Conservation (phyloP, 1,284 basidiomycete genomes). For the Hymenochaete sp. region DNA sequence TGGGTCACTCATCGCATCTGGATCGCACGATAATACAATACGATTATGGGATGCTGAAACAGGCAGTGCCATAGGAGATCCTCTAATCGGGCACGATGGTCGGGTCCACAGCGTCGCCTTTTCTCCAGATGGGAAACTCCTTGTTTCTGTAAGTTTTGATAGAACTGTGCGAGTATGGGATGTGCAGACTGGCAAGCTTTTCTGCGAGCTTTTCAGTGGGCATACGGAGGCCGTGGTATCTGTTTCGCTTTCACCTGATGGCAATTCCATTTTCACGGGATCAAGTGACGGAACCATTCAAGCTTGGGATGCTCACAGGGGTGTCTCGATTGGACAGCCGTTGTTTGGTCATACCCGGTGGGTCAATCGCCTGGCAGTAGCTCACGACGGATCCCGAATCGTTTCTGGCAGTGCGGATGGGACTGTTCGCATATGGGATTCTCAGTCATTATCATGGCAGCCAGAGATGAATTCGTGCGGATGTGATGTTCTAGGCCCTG, state of each 20-base stretch:
- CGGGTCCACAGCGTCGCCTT: slow-evolving; percentile 1
- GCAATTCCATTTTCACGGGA: slow-evolving; percentile 10
- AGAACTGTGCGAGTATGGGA: slow-evolving; percentile 84
- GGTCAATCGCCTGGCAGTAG: slow-evolving; percentile 35
- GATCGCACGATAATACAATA: background rate
- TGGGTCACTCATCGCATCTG: background rate
- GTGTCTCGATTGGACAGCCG: slow-evolving; percentile 19
- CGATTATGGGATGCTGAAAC: slow-evolving; percentile 6
- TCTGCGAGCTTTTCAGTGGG: slow-evolving; percentile 28
- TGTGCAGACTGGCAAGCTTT: slow-evolving; percentile 62
- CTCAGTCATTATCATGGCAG: too few species aligned
- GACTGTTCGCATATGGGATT: slow-evolving; percentile 95
- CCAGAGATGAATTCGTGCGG: too few species aligned
- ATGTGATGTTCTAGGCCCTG: slow-evolving; percentile 67
- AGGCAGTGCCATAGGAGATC: too few species aligned
- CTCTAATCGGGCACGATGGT: too few species aligned
- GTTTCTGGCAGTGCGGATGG: slow-evolving; percentile 51
- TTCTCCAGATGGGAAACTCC: background rate
- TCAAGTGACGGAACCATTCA: slow-evolving; percentile 7
- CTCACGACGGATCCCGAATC: slow-evolving; percentile 24
- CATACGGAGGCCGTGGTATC: slow-evolving; percentile 36
- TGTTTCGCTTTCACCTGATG: slow-evolving; percentile 30
- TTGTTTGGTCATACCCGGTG: slow-evolving; percentile 34
- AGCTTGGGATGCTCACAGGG: slow-evolving; percentile 9
- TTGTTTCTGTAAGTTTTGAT: slow-evolving; percentile 1